A percentile compares a stretch with the other conserved stretches of the same genome.
phyloP scores from a whole-genome alignment of 2,329 filamentous ascomycete genomes.

The Blastomyces emzantsi region DNA sequence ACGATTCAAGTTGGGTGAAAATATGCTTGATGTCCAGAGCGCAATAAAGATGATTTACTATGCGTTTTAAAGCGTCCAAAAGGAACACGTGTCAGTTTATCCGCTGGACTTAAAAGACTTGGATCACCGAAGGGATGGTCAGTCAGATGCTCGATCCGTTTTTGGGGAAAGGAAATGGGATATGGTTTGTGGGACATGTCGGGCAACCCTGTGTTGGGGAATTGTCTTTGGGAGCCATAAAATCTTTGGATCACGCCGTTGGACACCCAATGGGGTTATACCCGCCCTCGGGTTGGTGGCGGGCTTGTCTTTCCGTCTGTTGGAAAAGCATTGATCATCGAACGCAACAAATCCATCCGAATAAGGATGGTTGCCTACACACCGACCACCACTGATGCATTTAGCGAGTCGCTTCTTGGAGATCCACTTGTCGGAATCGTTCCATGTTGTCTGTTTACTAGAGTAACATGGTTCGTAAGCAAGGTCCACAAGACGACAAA shows the following conservation, averaged over 20 bases:
- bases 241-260: slow-evolving; percentile 16
- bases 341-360: slow-evolving; percentile 26
- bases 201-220: slow-evolving; percentile 39
- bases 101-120: slow-evolving; percentile 47
- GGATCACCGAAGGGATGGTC: slow-evolving; percentile 54
- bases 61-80: slow-evolving; percentile 36
- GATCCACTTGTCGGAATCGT: slow-evolving; percentile 53
- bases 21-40: slow-evolving; percentile 39
- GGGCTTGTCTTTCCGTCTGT: slow-evolving; percentile 19
- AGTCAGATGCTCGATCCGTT: slow-evolving; percentile 33
- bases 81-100: slow-evolving; percentile 45
- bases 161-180: slow-evolving; percentile 31
- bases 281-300: slow-evolving; percentile 10
- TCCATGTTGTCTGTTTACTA: slow-evolving; percentile 18
- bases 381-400: slow-evolving; percentile 31
- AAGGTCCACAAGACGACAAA: slow-evolving; percentile 43
- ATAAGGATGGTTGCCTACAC: slow-evolving; percentile 32
- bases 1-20: slow-evolving; percentile 28
- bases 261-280: not conserved
- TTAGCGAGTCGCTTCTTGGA: slow-evolving; percentile 11
- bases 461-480: slow-evolving; percentile 38
- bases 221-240: slow-evolving; percentile 42
- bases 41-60: slow-evolving; percentile 38
- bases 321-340: slow-evolving; percentile 21
- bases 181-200: slow-evolving; percentile 45